These are phyloP conservation scores for Zygosaccharomyces lentus DNA, from an alignment of 805 yeast genomes.

Conservation along the genomic window DNA sequence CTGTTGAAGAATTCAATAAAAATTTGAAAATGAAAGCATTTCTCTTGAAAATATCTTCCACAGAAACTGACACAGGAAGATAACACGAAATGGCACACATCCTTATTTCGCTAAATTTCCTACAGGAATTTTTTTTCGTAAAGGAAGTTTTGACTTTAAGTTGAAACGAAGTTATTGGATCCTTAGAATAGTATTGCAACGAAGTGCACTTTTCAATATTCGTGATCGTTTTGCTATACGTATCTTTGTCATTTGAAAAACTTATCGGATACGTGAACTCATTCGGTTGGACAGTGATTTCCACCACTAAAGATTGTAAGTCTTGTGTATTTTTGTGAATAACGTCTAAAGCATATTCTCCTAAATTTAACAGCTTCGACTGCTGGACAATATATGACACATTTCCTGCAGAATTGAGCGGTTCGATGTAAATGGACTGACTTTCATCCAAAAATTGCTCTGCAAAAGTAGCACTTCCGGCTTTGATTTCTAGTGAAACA, in stretches of 20 bases:
- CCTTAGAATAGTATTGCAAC: constrained; percentile 19
- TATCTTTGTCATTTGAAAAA: constrained; percentile 9
- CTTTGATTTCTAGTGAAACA: constrained; percentile 21
- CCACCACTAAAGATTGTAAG: constrained; percentile 6
- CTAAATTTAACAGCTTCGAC: constrained; percentile 17
- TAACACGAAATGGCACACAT: constrained; percentile 15
- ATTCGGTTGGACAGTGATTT: constrained; percentile 7
- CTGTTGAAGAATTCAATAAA: constrained; percentile 24
- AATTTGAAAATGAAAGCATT: constrained; percentile 30
- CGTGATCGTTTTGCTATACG: constrained; percentile 3
- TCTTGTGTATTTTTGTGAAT: constrained; percentile 11
- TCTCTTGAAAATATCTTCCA: constrained; percentile 31
- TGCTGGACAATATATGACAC: constrained; percentile 19
- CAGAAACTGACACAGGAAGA: constrained; percentile 32
- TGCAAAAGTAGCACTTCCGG: constrained; percentile 27
- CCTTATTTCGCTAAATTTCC: constrained; percentile 17
- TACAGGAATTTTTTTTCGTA: constrained; percentile 5
- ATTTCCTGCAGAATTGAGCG: constrained; percentile 18
- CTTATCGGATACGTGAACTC: constrained; percentile 8
- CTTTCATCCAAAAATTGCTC: constrained; percentile 19
- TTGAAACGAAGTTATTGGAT: constrained; percentile 18
- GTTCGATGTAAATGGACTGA: constrained; percentile 13
- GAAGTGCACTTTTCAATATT: not conserved
- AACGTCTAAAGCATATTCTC: constrained; percentile 19
- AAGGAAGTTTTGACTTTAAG: constrained; percentile 17